phyloP scores from a whole-genome alignment of 108 stramenopile genomes.

The Asterionellopsis glacialis region DNA sequence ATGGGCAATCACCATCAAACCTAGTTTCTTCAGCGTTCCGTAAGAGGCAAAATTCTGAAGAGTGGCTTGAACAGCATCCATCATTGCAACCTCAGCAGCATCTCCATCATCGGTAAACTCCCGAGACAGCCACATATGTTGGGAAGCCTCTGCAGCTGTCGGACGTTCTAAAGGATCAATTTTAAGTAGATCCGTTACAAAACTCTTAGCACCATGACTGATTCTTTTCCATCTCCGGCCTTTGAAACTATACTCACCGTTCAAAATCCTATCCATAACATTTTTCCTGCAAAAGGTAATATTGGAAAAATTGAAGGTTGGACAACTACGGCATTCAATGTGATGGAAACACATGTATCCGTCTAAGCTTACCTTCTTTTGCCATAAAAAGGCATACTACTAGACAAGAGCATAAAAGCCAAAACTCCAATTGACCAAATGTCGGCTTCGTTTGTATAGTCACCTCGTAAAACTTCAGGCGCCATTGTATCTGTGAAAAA shows the following conservation, averaged over 20 bases:
- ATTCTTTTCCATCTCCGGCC: conserved; percentile 44
- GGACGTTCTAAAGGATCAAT: conserved; percentile 27
- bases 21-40: neutral
- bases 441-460: conserved; percentile 47
- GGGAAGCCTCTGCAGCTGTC: conserved; percentile 34
- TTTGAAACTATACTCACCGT: conserved; percentile 34
- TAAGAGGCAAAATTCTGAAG: conserved; percentile 1
- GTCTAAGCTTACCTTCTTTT: conserved; percentile 23
- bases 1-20: conserved; percentile 57
- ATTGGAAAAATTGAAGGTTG: too few species aligned
- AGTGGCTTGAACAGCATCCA: conserved; percentile 35
- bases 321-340: too few species aligned
- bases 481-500: conserved; percentile 36
- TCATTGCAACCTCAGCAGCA: conserved; percentile 1
- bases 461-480: conserved; percentile 49
- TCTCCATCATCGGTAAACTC: neutral
- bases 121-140: conserved; percentile 30
- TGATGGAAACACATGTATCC: neutral
- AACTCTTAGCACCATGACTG: conserved; percentile 29
- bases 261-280: conserved; percentile 47
- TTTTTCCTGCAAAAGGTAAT: conserved; percentile 8
- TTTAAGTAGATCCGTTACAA: conserved; percentile 36
- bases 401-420: conserved; percentile 73
- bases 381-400: conserved; percentile 70
- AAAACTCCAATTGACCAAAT: conserved; percentile 58